A percentile compares a stretch with the other conserved stretches of the same genome.
Evolutionary conservation across 768 basidiomycete species (phyloP).

Genomic region (Tricholoma saponaceum): DNA sequence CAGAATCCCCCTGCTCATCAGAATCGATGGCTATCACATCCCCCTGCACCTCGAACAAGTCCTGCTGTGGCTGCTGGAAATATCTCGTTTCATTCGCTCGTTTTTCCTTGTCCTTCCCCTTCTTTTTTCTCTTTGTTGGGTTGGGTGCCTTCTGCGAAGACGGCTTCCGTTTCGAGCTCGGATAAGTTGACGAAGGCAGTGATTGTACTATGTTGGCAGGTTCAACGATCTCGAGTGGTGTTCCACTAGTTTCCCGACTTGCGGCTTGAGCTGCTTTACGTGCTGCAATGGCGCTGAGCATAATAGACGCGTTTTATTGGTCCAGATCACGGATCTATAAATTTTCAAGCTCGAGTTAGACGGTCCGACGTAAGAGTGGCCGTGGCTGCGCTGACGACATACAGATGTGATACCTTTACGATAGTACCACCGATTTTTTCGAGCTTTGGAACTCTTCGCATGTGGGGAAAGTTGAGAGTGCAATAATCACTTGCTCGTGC

Average conservation of each 20-base stretch:
- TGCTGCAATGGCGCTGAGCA: slow-evolving; percentile 74
- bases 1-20: slow-evolving; percentile 27
- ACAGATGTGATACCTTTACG: too few relatives aligned
- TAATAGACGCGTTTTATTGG: too few relatives aligned
- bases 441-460: too few relatives aligned
- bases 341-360: too few relatives aligned
- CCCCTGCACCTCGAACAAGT: slow-evolving; percentile 31
- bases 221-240: slow-evolving; percentile 12
- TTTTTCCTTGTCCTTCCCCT: slow-evolving; percentile 18
- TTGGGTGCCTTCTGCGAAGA: slow-evolving; percentile 19
- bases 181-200: slow-evolving; percentile 15
- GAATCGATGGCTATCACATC: slow-evolving; percentile 36
- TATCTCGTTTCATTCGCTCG: slow-evolving; percentile 21
- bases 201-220: slow-evolving; percentile 2
- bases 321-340: too few relatives aligned
- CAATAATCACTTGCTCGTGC: too few relatives aligned
- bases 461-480: too few relatives aligned
- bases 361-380: too few relatives aligned
- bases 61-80: slow-evolving; percentile 21
- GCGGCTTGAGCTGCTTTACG: slow-evolving; percentile 54
- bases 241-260: slow-evolving; percentile 11
- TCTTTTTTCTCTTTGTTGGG: slow-evolving; percentile 18
- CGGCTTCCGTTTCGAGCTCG: slow-evolving; percentile 43
- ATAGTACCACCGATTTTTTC: too few relatives aligned
- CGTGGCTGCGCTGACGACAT: too few relatives aligned